A percentile compares a stretch with the other conserved stretches of the same genome.
phyloP scores from a whole-genome alignment of 2,329 filamentous ascomycete genomes.

The Cadophora sp. region DNA sequence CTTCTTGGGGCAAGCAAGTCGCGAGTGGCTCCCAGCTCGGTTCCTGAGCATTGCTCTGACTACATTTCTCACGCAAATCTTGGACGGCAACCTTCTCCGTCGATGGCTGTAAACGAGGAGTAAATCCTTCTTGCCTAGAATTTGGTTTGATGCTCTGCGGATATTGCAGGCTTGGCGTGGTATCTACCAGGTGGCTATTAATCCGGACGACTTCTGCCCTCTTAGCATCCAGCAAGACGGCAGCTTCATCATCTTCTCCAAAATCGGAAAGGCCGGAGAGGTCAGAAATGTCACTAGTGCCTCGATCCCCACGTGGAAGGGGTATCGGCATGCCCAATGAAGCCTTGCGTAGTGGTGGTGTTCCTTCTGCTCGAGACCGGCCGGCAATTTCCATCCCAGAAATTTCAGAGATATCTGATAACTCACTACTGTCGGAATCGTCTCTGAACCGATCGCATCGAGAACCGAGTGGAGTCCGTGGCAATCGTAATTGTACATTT shows the following conservation, averaged over 20 bases:
- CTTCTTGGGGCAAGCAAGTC: background rate
- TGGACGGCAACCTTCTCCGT: conserved; percentile 20
- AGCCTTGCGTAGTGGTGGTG: background rate
- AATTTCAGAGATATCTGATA: background rate
- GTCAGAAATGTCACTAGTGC: background rate
- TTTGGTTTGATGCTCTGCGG: background rate
- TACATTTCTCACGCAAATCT: conserved; percentile 21
- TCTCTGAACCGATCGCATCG: background rate
- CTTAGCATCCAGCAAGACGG: background rate
- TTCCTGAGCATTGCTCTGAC: background rate
- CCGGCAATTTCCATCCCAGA: background rate
- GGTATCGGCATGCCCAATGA: background rate
- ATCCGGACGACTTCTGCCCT: no score
- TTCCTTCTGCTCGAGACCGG: background rate
- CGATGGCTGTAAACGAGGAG: background rate
- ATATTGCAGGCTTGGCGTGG: background rate
- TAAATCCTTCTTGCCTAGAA: background rate
- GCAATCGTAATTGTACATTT: background rate
- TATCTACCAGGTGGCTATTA: no score
- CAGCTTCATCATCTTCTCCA: background rate
- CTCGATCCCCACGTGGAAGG: background rate
- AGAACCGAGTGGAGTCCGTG: background rate
- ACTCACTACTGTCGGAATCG: background rate
- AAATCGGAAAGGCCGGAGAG: background rate
- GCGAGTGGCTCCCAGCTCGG: background rate